Evolutionary conservation across 148 eudicot genomes (phyloP).

Genomic region (Vaccinium vitisidaea): DNA sequence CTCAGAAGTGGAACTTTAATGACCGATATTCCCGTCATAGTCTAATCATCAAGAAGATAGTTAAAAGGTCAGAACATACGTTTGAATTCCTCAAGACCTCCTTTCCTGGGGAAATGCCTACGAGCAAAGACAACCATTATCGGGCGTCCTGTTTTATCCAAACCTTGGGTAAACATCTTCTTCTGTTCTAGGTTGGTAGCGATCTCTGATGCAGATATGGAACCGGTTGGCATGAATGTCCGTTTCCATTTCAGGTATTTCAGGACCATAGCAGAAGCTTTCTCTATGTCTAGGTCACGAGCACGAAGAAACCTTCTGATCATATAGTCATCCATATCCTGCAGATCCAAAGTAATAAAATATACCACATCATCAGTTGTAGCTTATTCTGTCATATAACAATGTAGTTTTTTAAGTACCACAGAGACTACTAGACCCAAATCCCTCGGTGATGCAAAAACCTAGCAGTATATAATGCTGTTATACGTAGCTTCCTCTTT

Average conservation of each 20-base stretch:
- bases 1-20: not conserved
- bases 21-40: not conserved
- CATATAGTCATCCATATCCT: conserved; percentile 61
- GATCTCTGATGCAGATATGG: conserved; percentile 53
- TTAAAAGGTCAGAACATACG: conserved; percentile 35
- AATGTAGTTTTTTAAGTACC: not conserved
- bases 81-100: conserved; percentile 76
- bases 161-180: conserved; percentile 64
- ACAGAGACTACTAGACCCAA: not conserved
- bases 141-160: conserved; percentile 64
- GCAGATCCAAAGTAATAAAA: conserved; percentile 10
- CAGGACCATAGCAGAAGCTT: conserved; percentile 52
- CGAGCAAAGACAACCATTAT: conserved; percentile 43
- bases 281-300: conserved; percentile 66
- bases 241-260: conserved; percentile 67
- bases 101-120: conserved; percentile 55
- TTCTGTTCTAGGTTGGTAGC: conserved; percentile 54
- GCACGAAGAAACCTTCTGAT: conserved; percentile 81
- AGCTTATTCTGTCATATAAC: not conserved
- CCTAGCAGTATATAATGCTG: not conserved
- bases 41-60: not conserved
- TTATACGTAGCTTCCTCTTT: not conserved
- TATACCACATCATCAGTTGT: not conserved
- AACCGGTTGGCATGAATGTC: conserved; percentile 57
- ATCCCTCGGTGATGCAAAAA: not conserved